Evolutionary conservation across 805 yeast species (phyloP).

Genomic region (Suhomyces sp.): DNA sequence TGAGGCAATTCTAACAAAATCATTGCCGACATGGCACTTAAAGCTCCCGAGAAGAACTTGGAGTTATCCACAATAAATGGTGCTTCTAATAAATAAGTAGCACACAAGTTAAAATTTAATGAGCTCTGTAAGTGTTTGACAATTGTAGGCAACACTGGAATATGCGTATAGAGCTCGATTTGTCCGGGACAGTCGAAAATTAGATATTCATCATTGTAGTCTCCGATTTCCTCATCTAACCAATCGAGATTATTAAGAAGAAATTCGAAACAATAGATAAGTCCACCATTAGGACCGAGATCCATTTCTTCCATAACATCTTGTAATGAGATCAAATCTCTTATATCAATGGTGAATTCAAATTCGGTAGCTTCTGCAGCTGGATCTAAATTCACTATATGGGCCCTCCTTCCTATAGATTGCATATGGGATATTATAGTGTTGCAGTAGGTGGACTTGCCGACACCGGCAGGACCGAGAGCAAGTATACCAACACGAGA

Average conservation of each 20-base stretch:
- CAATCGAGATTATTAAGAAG: slow-evolving; percentile 87
- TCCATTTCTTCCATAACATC: slow-evolving; percentile 95
- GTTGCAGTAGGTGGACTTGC: slow-evolving; percentile 89
- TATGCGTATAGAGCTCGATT: slow-evolving; percentile 89
- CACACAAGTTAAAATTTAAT: slow-evolving; percentile 84
- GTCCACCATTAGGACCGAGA: slow-evolving; percentile 92
- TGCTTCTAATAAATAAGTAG: slow-evolving; percentile 88
- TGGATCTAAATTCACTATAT: slow-evolving; percentile 92
- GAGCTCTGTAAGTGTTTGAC: slow-evolving; percentile 79
- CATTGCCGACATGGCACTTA: slow-evolving; percentile 98
- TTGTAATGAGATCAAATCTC: slow-evolving; percentile 84
- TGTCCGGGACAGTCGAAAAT: slow-evolving; percentile 98
- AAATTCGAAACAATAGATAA: slow-evolving; percentile 91
- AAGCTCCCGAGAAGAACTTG: slow-evolving; percentile 92
- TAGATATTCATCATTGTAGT: slow-evolving; percentile 87
- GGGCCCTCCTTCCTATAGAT: slow-evolving; percentile 87
- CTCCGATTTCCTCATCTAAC: slow-evolving; percentile 97
- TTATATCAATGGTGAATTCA: slow-evolving; percentile 88
- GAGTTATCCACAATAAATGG: slow-evolving; percentile 88
- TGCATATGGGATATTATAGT: slow-evolving; percentile 85
- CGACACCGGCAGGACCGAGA: slow-evolving; percentile 97
- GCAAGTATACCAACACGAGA: slow-evolving; percentile 93
- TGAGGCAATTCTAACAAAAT: slow-evolving; percentile 92
- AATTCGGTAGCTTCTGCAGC: slow-evolving; percentile 93
- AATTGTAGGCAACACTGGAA: slow-evolving; percentile 87